A percentile compares a stretch with the other conserved stretches of the same genome.
phyloP scores from a whole-genome alignment of 345 rosid genomes.

The Dovyalis caffra region DNA sequence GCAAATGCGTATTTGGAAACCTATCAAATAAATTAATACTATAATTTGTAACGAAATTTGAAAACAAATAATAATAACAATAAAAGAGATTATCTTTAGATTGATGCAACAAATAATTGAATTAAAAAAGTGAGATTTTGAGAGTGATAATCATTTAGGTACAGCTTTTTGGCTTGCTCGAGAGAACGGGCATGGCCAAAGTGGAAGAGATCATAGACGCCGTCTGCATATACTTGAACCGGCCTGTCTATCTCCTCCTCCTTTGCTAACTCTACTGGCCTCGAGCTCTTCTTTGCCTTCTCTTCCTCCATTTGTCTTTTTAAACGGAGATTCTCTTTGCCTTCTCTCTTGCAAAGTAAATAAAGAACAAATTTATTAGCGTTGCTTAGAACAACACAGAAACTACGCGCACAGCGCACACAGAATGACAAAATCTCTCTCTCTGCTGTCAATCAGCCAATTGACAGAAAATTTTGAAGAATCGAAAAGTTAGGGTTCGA shows the following conservation, averaged over 20 bases:
- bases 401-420: too few species aligned
- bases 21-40: slow-evolving; percentile 20
- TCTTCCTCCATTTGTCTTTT: background rate
- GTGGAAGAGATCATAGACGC: slow-evolving; percentile 38
- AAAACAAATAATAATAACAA: background rate
- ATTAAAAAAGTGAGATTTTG: too few species aligned
- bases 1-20: slow-evolving; percentile 59
- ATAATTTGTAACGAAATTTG: too few species aligned
- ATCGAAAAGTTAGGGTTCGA: too few species aligned
- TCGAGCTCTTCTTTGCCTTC: background rate
- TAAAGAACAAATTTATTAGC: background rate
- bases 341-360: background rate
- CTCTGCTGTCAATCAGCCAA: too few species aligned
- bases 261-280: background rate
- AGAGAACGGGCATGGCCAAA: slow-evolving; percentile 36
- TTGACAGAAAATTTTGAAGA: too few species aligned
- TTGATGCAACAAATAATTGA: too few species aligned
- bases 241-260: slow-evolving; percentile 8
- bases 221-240: slow-evolving; percentile 28
- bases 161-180: slow-evolving; percentile 32
- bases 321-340: too few species aligned
- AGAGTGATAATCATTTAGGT: too few species aligned
- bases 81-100: background rate
- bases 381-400: background rate
- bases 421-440: too few species aligned